Evolutionary conservation across 2,329 filamentous ascomycete species (phyloP).

Genomic region (Pseudogymnoascus sp.): DNA sequence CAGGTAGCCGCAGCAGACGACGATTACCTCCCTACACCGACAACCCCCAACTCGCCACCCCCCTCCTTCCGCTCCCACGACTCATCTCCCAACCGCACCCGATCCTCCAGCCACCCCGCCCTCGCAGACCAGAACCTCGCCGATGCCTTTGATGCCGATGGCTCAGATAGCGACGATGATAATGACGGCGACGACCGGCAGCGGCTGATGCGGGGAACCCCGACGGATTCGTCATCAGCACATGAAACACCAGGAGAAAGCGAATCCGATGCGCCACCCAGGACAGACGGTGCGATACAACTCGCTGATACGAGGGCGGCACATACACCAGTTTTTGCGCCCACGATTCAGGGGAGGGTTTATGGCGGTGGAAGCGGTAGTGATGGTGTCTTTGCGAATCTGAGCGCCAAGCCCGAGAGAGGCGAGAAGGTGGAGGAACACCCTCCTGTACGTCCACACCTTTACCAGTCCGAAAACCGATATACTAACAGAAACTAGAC

Average conservation of each 20-base stretch:
- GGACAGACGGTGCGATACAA: slow-evolving; percentile 12
- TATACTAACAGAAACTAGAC: slow-evolving; percentile 49
- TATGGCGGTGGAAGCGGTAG: slow-evolving; percentile 72
- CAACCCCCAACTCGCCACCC: slow-evolving; percentile 54
- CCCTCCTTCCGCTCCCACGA: slow-evolving; percentile 86
- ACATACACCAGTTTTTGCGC: slow-evolving; percentile 25
- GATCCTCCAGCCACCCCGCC: slow-evolving; percentile 33
- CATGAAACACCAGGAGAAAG: slow-evolving; percentile 28
- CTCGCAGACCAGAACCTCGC: slow-evolving; percentile 74
- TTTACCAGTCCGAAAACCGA: slow-evolving; percentile 15
- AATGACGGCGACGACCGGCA: slow-evolving; percentile 76
- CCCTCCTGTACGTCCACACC: slow-evolving; percentile 67
- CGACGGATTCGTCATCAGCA: slow-evolving; percentile 27
- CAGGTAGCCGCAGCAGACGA: slow-evolving; percentile 56
- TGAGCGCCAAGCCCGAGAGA: slow-evolving; percentile 82
- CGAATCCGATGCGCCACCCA: slow-evolving; percentile 13
- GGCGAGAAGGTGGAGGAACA: slow-evolving; percentile 78
- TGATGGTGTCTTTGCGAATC: slow-evolving; percentile 93
- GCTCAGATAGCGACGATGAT: slow-evolving; percentile 64
- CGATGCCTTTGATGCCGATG: slow-evolving; percentile 84
- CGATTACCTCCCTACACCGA: slow-evolving; percentile 34
- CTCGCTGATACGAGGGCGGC: slow-evolving; percentile 24
- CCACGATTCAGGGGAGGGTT: slow-evolving; percentile 38
- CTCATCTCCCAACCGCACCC: slow-evolving; percentile 54
- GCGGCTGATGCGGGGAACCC: slow-evolving; percentile 68